These are phyloP conservation scores for Hirsutella minnesotensis DNA, from an alignment of 2,329 filamentous ascomycete genomes.

Conservation along the genomic window DNA sequence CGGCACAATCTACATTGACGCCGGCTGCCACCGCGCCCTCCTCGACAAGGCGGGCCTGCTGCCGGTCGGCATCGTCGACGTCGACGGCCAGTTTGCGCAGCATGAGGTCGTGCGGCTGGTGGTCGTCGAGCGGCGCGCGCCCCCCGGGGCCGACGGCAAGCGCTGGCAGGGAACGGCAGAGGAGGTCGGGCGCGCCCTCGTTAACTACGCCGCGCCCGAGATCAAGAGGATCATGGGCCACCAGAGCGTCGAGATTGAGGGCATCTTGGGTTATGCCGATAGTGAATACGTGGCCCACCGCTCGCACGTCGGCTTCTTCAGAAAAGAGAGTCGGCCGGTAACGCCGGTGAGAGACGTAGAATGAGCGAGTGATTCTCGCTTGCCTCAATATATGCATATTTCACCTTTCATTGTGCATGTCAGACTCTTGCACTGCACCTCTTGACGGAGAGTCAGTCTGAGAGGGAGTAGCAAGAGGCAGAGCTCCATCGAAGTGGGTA, in stretches of 20 bases:
- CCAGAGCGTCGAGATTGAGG: slow-evolving; percentile 69
- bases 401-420: no score
- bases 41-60: slow-evolving; percentile 76
- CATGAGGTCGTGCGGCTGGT: slow-evolving; percentile 85
- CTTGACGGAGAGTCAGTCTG: no score
- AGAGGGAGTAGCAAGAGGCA: no score
- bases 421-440: no score
- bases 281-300: slow-evolving; percentile 86
- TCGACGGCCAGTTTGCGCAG: slow-evolving; percentile 79
- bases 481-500: no score
- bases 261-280: slow-evolving; percentile 79
- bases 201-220: slow-evolving; percentile 85
- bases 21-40: slow-evolving; percentile 74
- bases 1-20: slow-evolving; percentile 84
- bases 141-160: slow-evolving; percentile 28
- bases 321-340: slow-evolving; percentile 38
- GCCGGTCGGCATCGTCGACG: slow-evolving; percentile 80
- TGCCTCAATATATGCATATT: no score
- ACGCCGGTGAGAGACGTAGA: slow-evolving; percentile 27
- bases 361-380: not conserved
- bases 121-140: slow-evolving; percentile 56
- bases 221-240: slow-evolving; percentile 75
- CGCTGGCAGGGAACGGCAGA: slow-evolving; percentile 38
- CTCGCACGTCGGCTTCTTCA: slow-evolving; percentile 75
- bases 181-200: slow-evolving; percentile 80